Conservation (phyloP, 2,329 filamentous ascomycete species). For the Dothistroma pini region DNA sequence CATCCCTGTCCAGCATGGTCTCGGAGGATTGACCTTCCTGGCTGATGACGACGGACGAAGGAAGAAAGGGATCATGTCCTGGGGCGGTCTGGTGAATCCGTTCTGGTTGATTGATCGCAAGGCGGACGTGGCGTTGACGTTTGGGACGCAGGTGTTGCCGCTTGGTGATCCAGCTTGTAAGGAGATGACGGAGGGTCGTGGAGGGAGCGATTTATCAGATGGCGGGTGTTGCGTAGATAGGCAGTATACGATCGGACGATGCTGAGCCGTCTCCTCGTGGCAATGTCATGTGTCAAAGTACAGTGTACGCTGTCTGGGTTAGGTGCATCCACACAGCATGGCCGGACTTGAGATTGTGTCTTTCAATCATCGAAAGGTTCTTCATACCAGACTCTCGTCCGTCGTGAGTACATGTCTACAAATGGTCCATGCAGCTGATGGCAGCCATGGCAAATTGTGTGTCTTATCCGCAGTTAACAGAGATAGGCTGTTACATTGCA, state of each 20-base stretch:
- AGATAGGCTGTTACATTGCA: too few relatives aligned
- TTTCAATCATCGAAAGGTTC: too few relatives aligned
- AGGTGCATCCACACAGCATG: too few relatives aligned
- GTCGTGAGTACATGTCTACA: too few relatives aligned
- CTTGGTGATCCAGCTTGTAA: constrained; percentile 39
- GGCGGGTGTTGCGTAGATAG: background rate
- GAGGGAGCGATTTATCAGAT: constrained; percentile 42
- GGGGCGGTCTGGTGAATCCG: constrained; percentile 48
- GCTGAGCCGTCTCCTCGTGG: too few relatives aligned
- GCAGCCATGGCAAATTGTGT: too few relatives aligned
- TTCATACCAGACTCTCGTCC: too few relatives aligned
- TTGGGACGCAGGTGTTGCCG: constrained; percentile 44
- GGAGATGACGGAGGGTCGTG: constrained; percentile 36
- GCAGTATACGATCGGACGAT: background rate
- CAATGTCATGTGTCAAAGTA: too few relatives aligned
- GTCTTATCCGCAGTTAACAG: too few relatives aligned
- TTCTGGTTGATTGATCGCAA: constrained; percentile 44
- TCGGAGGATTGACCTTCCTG: constrained; percentile 44
- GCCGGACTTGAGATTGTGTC: too few relatives aligned
- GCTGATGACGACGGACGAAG: constrained; percentile 36
- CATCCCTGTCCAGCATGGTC: constrained; percentile 37
- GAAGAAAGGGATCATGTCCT: constrained; percentile 41
- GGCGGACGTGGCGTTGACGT: constrained; percentile 42
- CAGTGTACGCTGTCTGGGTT: too few relatives aligned
- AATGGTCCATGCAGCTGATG: too few relatives aligned